These are phyloP conservation scores for Colletotrichum kahawae DNA, from an alignment of 2,329 filamentous ascomycete genomes.

Conservation along the genomic window DNA sequence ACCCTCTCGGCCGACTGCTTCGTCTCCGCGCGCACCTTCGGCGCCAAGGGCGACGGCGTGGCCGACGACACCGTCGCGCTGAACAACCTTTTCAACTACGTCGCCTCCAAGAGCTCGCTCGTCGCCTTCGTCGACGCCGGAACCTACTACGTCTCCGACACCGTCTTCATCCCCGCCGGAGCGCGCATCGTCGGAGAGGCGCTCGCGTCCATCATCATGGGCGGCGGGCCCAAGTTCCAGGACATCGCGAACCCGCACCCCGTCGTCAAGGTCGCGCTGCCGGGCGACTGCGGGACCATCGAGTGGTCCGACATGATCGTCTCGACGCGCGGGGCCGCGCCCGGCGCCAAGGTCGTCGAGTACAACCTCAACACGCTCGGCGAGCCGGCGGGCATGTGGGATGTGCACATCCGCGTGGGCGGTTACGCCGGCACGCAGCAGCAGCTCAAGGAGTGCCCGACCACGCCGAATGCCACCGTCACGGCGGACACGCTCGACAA, in stretches of 20 bases:
- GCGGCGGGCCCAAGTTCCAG: constrained; percentile 59
- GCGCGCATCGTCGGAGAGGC: constrained; percentile 66
- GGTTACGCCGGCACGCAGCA: constrained; percentile 74
- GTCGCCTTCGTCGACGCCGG: constrained; percentile 68
- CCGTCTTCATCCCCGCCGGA: constrained; percentile 52
- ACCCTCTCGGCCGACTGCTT: constrained; percentile 63
- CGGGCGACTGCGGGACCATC: constrained; percentile 67
- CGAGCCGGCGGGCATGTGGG: constrained; percentile 68
- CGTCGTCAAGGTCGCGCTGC: constrained; percentile 68
- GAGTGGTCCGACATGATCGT: constrained; percentile 78
- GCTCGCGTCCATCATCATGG: constrained; percentile 58
- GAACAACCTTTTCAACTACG: constrained; percentile 64
- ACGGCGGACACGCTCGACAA: constrained; percentile 18
- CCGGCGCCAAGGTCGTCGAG: constrained; percentile 74
- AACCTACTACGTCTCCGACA: constrained; percentile 63
- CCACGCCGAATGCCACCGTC: constrained; percentile 36
- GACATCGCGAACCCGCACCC: constrained; percentile 64
- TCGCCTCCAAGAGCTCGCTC: constrained; percentile 53
- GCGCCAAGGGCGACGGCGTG: constrained; percentile 74
- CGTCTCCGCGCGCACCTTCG: constrained; percentile 69
- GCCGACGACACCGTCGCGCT: constrained; percentile 78
- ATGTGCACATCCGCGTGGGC: constrained; percentile 77
- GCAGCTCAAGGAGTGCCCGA: constrained; percentile 66
- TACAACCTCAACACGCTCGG: constrained; percentile 67
- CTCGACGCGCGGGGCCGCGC: constrained; percentile 68